Conservation (phyloP, 2,329 filamentous ascomycete genomes). For the Aspergillus neoniger region DNA sequence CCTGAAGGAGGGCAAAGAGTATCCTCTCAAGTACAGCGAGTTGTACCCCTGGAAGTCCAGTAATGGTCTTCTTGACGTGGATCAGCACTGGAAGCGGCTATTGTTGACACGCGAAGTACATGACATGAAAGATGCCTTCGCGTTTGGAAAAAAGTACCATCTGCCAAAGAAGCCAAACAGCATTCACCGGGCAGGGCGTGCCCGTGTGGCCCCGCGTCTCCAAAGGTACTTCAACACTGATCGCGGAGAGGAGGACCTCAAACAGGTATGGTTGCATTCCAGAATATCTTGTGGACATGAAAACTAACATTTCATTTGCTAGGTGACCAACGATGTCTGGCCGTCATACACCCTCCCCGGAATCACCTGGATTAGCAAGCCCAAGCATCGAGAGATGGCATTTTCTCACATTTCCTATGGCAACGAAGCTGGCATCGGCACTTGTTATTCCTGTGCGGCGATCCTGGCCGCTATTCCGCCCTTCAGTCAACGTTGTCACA, state of each 20-base stretch:
- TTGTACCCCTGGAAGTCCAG: background rate
- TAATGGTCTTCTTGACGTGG: background rate
- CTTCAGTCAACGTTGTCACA: conserved; percentile 5
- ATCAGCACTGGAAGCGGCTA: background rate
- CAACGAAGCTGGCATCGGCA: conserved; percentile 21
- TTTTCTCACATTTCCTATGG: conserved; percentile 25
- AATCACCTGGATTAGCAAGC: conserved; percentile 27
- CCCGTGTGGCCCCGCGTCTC: background rate
- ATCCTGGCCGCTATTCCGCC: conserved; percentile 29
- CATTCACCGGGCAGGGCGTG: background rate
- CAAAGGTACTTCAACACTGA: background rate
- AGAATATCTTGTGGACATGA: background rate
- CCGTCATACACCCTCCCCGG: conserved; percentile 10
- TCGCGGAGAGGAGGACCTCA: background rate
- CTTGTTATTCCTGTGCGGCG: conserved; percentile 25
- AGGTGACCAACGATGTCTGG: conserved; percentile 16
- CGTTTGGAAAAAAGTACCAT: background rate
- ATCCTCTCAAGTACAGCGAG: background rate
- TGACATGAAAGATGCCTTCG: background rate
- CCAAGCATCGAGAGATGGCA: conserved; percentile 23
- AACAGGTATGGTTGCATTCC: background rate
- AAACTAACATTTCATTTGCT: background rate
- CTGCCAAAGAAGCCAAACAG: background rate
- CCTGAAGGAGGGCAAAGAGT: background rate
- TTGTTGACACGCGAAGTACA: background rate